Evolutionary conservation across 108 stramenopile species (phyloP).

Genomic region (Skeletonema potamos): DNA sequence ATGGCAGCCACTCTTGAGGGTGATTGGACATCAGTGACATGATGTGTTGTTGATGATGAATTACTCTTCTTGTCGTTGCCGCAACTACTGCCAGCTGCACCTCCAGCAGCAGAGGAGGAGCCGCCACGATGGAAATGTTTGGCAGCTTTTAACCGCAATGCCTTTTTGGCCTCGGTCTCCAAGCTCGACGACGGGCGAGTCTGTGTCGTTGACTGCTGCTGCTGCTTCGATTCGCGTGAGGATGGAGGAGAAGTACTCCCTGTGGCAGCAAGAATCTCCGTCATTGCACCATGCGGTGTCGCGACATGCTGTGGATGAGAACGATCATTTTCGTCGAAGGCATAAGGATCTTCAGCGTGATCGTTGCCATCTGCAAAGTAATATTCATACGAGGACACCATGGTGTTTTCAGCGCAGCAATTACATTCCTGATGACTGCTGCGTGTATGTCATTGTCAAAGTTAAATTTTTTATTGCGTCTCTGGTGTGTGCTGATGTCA

Average conservation of each 20-base stretch:
- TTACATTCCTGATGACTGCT: too few species aligned
- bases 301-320: background rate
- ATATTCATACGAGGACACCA: background rate
- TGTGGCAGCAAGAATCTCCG: conserved; percentile 26
- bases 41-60: background rate
- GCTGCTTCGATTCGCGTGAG: background rate
- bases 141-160: conserved; percentile 9
- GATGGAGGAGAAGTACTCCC: conserved; percentile 8
- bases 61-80: background rate
- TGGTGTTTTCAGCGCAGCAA: background rate
- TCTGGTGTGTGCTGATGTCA: too few species aligned
- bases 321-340: background rate
- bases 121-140: conserved; percentile 19
- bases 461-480: too few species aligned
- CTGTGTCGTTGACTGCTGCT: background rate
- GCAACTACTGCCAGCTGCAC: background rate
- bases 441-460: too few species aligned
- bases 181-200: background rate
- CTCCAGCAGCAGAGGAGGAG: background rate
- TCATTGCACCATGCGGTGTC: conserved; percentile 32
- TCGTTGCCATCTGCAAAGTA: conserved; percentile 13
- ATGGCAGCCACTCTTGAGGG: background rate
- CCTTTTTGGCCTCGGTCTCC: conserved; percentile 5
- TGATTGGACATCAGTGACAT: background rate
- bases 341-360: background rate